Base-by-base conservation (phyloP, 129 eudicot species). In the Flaveria bidentis region DNA sequence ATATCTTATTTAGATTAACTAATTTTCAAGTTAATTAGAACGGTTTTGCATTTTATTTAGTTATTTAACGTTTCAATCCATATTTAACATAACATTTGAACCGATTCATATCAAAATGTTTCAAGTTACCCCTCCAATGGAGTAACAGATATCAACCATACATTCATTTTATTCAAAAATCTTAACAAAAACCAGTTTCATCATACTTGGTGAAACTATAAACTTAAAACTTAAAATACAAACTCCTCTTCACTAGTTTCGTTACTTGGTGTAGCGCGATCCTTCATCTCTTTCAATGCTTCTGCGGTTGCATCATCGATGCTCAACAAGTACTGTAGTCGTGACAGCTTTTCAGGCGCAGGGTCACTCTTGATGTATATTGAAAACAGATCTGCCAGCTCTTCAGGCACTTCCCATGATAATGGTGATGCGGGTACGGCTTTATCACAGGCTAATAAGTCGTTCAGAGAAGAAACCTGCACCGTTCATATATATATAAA, bases 371-470 rank as follows among this genome's bases (percentile, higher is more conserved):
- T 91, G 56, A 88, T 41, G 72, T 91, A 95, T 20, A 83, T 73
- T 26, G 80, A 68, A 81, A 76, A 95, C 11, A 95, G 87, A 79
- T 95, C 97, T 0, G 86, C 70, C 26, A 95, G 80, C 73, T 95
- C 99, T 76, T 83, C 96, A 0, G 89, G 87, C 71, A 80, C 87
- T 76, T 91, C 97, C 99, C 99, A 95, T 22, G 99, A 89, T 63
- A 91, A 47, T 16, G 99, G 96, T 20, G 85, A 81, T 13, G 97
- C 78, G 6, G 90, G 87, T 51, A 91, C 96, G 58, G 99, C 99
- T 85, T 95, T 91, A 83, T 95, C 99, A 60, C 97, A 95, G 6
- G 99, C 97, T 82, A 95, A 76, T 81, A 95, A 73, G 76, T 95
- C 91, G 23, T 95, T 89, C 57, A 95, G 85, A 14, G 97, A 89